Percentiles rank a stretch among this genome's conserved stretches.
Evolutionary conservation across 2,329 filamentous ascomycete species (phyloP).

Genomic region (Ophiobolus disseminans): DNA sequence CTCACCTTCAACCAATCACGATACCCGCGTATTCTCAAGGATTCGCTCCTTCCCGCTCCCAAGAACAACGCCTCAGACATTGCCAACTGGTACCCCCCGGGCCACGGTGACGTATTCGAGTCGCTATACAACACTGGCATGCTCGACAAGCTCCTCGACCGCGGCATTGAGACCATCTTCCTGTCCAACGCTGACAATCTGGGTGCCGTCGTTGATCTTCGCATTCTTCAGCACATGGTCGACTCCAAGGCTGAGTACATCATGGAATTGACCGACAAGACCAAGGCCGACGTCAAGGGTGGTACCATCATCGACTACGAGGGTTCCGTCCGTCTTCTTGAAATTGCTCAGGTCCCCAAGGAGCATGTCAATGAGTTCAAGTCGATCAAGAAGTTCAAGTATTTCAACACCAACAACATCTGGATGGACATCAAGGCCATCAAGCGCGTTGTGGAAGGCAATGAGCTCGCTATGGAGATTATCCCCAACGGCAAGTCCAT

Average conservation of each 20-base stretch:
- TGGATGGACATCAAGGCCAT: constrained; percentile 98
- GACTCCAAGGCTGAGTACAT: constrained; percentile 98
- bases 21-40: constrained; percentile 97
- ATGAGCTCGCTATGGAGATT: constrained; percentile 99
- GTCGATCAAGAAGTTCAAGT: constrained; percentile 99
- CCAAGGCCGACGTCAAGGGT: constrained; percentile 99
- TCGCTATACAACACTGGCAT: constrained; percentile 99
- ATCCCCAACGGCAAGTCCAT: constrained; percentile 99
- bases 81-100: constrained; percentile 97
- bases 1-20: constrained; percentile 99
- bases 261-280: constrained; percentile 99
- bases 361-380: constrained; percentile 99
- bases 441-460: constrained; percentile 98
- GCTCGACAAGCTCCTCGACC: constrained; percentile 92
- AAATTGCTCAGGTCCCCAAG: constrained; percentile 99
- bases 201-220: constrained; percentile 95
- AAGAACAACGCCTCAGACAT: constrained; percentile 88
- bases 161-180: constrained; percentile 97
- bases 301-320: constrained; percentile 99
- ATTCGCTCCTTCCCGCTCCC: constrained; percentile 94
- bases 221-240: constrained; percentile 99
- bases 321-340: constrained; percentile 91
- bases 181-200: constrained; percentile 99
- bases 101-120: constrained; percentile 99
- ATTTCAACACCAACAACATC: constrained; percentile 99